Evolutionary conservation across 306 rosid genomes (phyloP), one percentile per base, ranked within the genome.

Genomic region (Citrullus amarus): DNA sequence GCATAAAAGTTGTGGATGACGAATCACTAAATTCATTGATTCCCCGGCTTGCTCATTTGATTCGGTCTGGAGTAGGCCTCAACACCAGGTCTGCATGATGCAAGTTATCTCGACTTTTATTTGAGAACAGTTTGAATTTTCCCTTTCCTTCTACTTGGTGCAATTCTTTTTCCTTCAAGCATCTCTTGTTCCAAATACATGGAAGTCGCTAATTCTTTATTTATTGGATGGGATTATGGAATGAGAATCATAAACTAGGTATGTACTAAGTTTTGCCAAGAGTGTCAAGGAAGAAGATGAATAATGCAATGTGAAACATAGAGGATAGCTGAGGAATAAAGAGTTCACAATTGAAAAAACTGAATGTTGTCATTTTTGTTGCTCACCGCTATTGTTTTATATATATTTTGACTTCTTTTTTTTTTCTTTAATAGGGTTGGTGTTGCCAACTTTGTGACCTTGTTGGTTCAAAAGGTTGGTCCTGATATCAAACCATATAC

Each of bases 41-140:
- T 83, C 98, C 97, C 61, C 92, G 95, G 12, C 96, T 95, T 82
- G 90, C 92, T 81, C 93, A 95, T 79, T 83, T 95, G 88, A 90
- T 92, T 74, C 93, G 96, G 77, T 89, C 97, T 75, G 97, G 98
- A 53, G 97, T 95, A 22, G 98, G 98, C 85, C 96, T 95, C 75
- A 95, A 95, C 83, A 95, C 96, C 34, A 95, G 98, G 98, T 94
- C 44, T 84, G 79, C 60, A 74, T 51, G 78, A 56, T 14, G 48
- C 77, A 75, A 57, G 14, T 71, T 6, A 12, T 61, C 43, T 3
- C 54, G 32, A 22, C 71, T 67, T 79, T 4, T 79, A 68, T 71
- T 16, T 44, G 28, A 41, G 32, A 39, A 44, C 57, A 79, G 73
- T 79, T 30, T 44, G 18, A 46, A 30, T 55, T 16, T 66, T 72